Conservation (phyloP, 495 filamentous ascomycete species). For the Penicillium coffeae region DNA sequence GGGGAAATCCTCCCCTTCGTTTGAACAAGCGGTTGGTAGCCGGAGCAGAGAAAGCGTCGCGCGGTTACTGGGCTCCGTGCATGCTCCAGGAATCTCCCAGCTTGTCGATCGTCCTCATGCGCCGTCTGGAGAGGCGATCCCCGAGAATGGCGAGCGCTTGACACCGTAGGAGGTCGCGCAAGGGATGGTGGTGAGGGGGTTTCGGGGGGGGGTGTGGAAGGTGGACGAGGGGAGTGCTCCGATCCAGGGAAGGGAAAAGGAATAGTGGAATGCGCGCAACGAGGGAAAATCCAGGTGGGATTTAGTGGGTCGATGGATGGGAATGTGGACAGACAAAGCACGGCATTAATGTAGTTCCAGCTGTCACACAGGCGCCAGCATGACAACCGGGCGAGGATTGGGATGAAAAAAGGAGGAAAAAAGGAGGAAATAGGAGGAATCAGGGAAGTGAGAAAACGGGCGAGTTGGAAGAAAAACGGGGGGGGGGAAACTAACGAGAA, state of each 20-base stretch:
- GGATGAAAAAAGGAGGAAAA: slow-evolving; percentile 14
- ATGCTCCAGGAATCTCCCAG: slow-evolving; percentile 48
- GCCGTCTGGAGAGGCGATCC: slow-evolving; percentile 32
- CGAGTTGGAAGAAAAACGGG: slow-evolving; percentile 3
- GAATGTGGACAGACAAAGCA: slow-evolving; percentile 44
- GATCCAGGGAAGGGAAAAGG: slow-evolving; percentile 8
- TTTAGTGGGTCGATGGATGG: slow-evolving; percentile 39
- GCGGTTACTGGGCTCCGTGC: slow-evolving; percentile 47
- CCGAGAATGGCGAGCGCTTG: slow-evolving; percentile 29
- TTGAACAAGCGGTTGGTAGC: slow-evolving; percentile 20
- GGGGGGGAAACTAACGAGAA: too few relatives aligned
- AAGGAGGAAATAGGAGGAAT: slow-evolving; percentile 10
- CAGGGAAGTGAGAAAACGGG: slow-evolving; percentile 4
- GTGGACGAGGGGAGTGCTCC: not conserved
- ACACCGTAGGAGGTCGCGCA: slow-evolving; percentile 38
- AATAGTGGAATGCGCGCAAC: slow-evolving; percentile 39
- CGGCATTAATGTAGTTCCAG: slow-evolving; percentile 40
- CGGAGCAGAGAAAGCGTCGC: not conserved
- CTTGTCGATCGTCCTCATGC: slow-evolving; percentile 44
- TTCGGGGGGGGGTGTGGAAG: slow-evolving; percentile 12
- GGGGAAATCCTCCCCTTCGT: slow-evolving; percentile 32
- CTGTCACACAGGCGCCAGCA: slow-evolving; percentile 45
- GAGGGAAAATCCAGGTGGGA: slow-evolving; percentile 27
- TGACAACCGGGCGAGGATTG: slow-evolving; percentile 30
- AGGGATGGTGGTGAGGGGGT: slow-evolving; percentile 28